These are phyloP conservation scores for Mycena metata DNA, from an alignment of 768 basidiomycete genomes.

Conservation along the genomic window DNA sequence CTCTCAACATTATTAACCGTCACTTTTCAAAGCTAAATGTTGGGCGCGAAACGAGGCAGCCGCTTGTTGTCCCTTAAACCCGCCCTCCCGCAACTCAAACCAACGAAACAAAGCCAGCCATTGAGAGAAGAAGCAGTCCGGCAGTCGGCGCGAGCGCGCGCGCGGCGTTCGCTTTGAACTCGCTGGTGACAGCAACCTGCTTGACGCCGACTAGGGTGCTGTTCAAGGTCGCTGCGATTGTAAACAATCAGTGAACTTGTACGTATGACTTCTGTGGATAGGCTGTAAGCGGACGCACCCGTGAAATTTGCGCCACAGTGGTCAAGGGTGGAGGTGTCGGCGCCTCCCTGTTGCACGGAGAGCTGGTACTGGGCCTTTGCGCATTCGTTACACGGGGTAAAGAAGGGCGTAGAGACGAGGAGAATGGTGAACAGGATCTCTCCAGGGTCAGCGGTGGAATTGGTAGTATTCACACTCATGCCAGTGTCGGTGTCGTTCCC, in stretches of 20 bases:
- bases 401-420: neutral
- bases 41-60: no score
- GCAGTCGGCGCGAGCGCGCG: constrained; percentile 1
- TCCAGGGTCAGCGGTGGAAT: neutral
- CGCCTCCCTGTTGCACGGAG: neutral
- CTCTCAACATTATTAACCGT: no score
- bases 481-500: neutral
- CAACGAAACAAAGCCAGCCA: constrained; percentile 5
- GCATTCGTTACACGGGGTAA: constrained; percentile 9
- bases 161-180: constrained; percentile 12
- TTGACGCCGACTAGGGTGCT: constrained; percentile 1
- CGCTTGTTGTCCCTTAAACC: no score
- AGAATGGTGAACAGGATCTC: neutral
- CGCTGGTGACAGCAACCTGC: neutral
- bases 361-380: constrained; percentile 18
- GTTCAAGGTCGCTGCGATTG: constrained; percentile 5
- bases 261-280: neutral
- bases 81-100: neutral
- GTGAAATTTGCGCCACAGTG: constrained; percentile 16
- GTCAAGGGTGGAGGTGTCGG: neutral
- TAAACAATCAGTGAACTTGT: neutral
- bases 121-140: constrained; percentile 2
- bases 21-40: no score
- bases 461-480: neutral
- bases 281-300: neutral